Evolutionary conservation across 2,329 filamentous ascomycete species (phyloP), one percentile per base, ranked within the genome.

Genomic region (Graphilbum fragrans): DNA sequence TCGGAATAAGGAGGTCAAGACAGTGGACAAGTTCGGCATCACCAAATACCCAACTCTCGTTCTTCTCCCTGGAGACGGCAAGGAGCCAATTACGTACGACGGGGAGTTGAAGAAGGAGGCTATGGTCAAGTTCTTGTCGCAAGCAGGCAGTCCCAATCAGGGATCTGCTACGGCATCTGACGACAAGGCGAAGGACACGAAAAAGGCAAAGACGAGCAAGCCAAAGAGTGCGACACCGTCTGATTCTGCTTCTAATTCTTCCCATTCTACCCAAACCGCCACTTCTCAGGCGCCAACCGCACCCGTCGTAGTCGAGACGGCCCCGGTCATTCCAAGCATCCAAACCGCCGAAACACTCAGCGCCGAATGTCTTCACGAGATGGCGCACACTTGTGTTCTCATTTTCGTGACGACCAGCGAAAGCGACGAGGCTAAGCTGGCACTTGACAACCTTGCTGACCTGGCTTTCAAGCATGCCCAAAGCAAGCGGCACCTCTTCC

Each of bases 71-170:
- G 81, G 77, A 21, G 77, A 76, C 19, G 70, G 77, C 38, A 69
- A 79, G 39, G 77, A 86, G 18, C 69, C 77, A 3, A 66, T 92
- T 42, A 64, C 79, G 35, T 94, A 94, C 56, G 69, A 83, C 22
- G 90, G 88, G 34, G 82, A 92, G 50, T 65, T 94, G 57, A 92
- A 87, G 60, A 94, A 94, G 65, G 77, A 80, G 17, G 72, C 74
- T 27, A 82, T 98, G 60, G 67, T 88, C 45, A 69, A 79, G 33
- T 98, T 96, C 64, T 69, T 98, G 35, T 82, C 80, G 3, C 80
- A 93, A 60, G 78, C 72, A 25, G 85, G 81, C 2, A 58, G 75
- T 36, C 87, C 90, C 2, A 94, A 94, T 60, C 79, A 82, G 1
- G 84, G 88, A 49, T 78, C 82, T 17, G 72, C 77, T 18, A 68